Evolutionary conservation across 2,329 filamentous ascomycete species (phyloP).

Genomic region (Nemania diffusa): DNA sequence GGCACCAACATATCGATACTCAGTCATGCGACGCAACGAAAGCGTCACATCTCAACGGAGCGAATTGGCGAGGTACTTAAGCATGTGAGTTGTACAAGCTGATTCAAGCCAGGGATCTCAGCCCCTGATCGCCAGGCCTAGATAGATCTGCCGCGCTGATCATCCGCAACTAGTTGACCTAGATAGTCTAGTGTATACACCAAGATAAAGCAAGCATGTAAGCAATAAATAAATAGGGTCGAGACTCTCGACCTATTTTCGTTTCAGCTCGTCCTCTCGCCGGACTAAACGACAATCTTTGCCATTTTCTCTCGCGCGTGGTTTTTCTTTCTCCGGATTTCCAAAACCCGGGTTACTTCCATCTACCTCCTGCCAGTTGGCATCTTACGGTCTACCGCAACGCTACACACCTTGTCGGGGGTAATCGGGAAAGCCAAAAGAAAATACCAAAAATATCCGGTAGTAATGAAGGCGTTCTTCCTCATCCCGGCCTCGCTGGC

Average conservation of each 20-base stretch:
- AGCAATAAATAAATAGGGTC: conserved; percentile 28
- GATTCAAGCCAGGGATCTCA: conserved; percentile 6
- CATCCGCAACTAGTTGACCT: not conserved
- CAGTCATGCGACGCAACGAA: not conserved
- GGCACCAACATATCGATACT: too few relatives aligned
- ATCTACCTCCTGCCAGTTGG: not conserved
- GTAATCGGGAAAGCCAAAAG: not conserved
- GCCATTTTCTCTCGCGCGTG: not conserved
- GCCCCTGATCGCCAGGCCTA: conserved; percentile 16
- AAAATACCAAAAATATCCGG: not conserved
- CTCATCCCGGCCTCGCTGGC: conserved; percentile 32
- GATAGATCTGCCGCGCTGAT: conserved; percentile 17
- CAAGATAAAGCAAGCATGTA: not conserved
- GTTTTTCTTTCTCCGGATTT: not conserved
- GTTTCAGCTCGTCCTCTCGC: conserved; percentile 29
- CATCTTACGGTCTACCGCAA: not conserved
- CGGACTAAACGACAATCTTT: conserved; percentile 28
- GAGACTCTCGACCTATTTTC: conserved; percentile 17
- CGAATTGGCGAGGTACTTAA: not conserved
- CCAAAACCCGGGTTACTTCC: not conserved
- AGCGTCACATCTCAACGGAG: not conserved
- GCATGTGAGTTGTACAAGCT: conserved; percentile 10
- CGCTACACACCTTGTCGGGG: not conserved
- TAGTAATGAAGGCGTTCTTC: conserved; percentile 31
- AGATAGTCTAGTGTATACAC: not conserved